These are phyloP conservation scores for Fusarium sp. DNA, from an alignment of 2,329 filamentous ascomycete genomes.

Conservation along the genomic window DNA sequence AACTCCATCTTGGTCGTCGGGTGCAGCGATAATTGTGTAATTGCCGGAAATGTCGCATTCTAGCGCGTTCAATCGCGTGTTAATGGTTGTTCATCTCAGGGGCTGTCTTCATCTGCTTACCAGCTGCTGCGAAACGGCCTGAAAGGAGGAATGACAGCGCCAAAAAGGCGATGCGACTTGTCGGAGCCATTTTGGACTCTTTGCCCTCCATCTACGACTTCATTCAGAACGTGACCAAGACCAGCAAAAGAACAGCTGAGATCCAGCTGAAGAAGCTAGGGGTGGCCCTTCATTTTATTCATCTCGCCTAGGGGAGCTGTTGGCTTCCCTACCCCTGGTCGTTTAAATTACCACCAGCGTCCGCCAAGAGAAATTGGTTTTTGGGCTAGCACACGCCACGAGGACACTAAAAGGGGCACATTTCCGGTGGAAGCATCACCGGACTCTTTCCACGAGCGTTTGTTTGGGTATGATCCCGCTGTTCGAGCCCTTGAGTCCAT, in stretches of 20 bases:
- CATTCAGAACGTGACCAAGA: slow-evolving; percentile 10
- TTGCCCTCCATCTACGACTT: slow-evolving; percentile 32
- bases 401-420: slow-evolving; percentile 29
- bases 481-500: neutral
- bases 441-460: neutral
- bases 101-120: slow-evolving; percentile 13
- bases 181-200: slow-evolving; percentile 36
- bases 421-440: slow-evolving; percentile 8
- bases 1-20: slow-evolving; percentile 30
- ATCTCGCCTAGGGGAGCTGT: slow-evolving; percentile 27
- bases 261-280: slow-evolving; percentile 5
- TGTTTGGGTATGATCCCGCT: slow-evolving; percentile 22
- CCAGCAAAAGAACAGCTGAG: neutral
- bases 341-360: slow-evolving; percentile 21
- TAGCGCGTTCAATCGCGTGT: slow-evolving; percentile 10
- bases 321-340: slow-evolving; percentile 9
- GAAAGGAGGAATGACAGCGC: slow-evolving; percentile 39
- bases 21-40: slow-evolving; percentile 40
- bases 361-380: slow-evolving; percentile 29
- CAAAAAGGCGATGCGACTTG: slow-evolving; percentile 37
- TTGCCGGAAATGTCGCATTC: slow-evolving; percentile 41
- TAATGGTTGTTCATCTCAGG: neutral
- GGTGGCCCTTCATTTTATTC: slow-evolving; percentile 36
- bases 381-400: slow-evolving; percentile 37
- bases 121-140: slow-evolving; percentile 33